phyloP scores from a whole-genome alignment of 306 rosid species.

The Citrullus amarus region DNA sequence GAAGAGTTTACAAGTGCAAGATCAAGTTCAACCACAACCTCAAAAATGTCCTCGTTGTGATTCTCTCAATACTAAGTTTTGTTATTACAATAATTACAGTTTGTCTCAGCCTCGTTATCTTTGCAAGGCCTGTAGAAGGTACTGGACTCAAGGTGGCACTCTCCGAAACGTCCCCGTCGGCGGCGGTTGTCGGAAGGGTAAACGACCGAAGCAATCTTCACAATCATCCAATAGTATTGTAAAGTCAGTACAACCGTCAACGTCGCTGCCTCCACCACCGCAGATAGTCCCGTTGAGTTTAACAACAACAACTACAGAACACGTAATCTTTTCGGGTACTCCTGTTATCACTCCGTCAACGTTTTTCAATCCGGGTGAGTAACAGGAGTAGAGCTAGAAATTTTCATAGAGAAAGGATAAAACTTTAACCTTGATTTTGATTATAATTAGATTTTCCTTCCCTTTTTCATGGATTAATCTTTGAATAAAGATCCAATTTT shows the following conservation, averaged over 20 bases:
- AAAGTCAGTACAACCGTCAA: neutral
- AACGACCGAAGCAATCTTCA: neutral
- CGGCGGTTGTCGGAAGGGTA: conserved; percentile 9
- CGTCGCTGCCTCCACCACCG: neutral
- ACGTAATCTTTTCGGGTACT: neutral
- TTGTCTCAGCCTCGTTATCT: conserved; percentile 13
- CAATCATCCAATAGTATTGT: neutral
- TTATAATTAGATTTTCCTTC: neutral
- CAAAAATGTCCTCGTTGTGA: conserved; percentile 13
- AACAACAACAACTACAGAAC: neutral
- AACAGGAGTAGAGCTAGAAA: neutral
- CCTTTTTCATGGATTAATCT: neutral
- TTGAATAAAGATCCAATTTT: neutral
- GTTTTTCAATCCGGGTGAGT: neutral
- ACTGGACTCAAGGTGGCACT: conserved; percentile 12
- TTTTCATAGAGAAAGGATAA: neutral
- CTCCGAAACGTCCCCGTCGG: conserved; percentile 12
- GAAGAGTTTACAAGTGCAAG: neutral
- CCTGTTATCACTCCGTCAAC: neutral
- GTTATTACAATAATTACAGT: conserved; percentile 9
- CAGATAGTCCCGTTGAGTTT: neutral
- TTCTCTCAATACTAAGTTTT: conserved; percentile 8
- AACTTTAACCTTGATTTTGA: neutral
- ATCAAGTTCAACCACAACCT: neutral
- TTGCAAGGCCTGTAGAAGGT: conserved; percentile 12